A percentile compares a stretch with the other conserved stretches of the same genome.
These are phyloP conservation scores for Fusarium redolens DNA, from an alignment of 2,329 filamentous ascomycete species.

Conservation along the genomic window DNA sequence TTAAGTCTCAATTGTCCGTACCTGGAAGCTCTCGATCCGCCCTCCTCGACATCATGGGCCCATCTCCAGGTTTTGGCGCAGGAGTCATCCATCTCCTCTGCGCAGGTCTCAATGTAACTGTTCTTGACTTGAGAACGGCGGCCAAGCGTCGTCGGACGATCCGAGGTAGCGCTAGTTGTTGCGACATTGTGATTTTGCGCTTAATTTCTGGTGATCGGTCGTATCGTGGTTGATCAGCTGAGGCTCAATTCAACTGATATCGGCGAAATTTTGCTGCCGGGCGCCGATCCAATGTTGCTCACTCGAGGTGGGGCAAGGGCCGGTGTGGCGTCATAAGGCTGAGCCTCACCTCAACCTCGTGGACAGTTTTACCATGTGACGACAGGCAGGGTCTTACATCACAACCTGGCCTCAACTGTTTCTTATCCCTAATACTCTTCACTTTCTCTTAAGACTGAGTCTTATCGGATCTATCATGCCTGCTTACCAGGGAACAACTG, in stretches of 20 bases:
- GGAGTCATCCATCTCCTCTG: constrained; percentile 63
- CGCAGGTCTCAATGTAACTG: constrained; percentile 25
- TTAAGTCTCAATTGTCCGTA: constrained; percentile 45
- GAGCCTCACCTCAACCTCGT: constrained; percentile 33
- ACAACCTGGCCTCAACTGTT: background rate
- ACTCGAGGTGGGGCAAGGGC: constrained; percentile 19
- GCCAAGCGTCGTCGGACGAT: constrained; percentile 42
- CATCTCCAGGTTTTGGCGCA: constrained; percentile 69
- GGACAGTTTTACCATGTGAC: constrained; percentile 36
- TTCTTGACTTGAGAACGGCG: constrained; percentile 38
- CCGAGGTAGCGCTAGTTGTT: constrained; percentile 43
- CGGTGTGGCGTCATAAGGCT: constrained; percentile 47
- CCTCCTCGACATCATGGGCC: constrained; percentile 72
- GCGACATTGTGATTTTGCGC: constrained; percentile 30
- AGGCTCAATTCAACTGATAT: constrained; percentile 27
- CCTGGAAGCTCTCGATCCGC: constrained; percentile 75
- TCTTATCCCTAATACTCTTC: background rate
- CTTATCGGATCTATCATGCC: constrained; percentile 32
- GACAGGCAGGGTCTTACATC: constrained; percentile 17
- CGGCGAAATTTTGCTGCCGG: constrained; percentile 46
- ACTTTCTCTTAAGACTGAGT: background rate
- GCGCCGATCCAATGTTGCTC: constrained; percentile 17
- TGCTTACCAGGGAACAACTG: constrained; percentile 48
- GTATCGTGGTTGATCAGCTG: constrained; percentile 35
- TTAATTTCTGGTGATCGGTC: constrained; percentile 5